Conservation (phyloP, 1,284 basidiomycete species). For the Pterulicium gracile region DNA sequence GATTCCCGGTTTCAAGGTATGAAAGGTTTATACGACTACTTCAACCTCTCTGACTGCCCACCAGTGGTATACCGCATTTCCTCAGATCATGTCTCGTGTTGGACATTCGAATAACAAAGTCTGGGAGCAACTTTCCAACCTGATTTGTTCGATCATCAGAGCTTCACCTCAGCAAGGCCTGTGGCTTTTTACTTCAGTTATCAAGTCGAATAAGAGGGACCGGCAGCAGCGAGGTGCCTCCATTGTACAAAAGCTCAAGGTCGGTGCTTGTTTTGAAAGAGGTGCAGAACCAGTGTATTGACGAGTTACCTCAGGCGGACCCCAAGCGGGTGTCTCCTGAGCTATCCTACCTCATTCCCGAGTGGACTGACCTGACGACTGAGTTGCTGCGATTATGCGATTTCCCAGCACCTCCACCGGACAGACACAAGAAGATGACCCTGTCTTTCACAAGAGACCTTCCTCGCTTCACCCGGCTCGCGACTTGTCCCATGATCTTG, state of each 20-base stretch:
- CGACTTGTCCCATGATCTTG: constrained; percentile 67
- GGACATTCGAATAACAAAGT: constrained; percentile 71
- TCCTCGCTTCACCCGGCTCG: constrained; percentile 44
- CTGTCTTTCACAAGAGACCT: constrained; percentile 61
- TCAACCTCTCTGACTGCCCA: constrained; percentile 3
- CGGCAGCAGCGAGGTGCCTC: constrained; percentile 52
- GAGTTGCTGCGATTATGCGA: constrained; percentile 65
- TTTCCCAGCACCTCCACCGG: constrained; percentile 28
- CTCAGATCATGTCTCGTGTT: constrained; percentile 94
- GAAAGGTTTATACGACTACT: constrained; percentile 6
- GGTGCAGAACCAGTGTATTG: constrained; percentile 28
- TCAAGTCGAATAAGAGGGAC: constrained; percentile 70
- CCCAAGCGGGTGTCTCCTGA: constrained; percentile 14
- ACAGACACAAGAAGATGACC: constrained; percentile 31
- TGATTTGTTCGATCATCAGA: constrained; percentile 69
- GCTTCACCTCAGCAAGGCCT: constrained; percentile 88
- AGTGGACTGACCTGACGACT: constrained; percentile 52
- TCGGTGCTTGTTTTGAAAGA: constrained; percentile 19
- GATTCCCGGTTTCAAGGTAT: constrained; percentile 70
- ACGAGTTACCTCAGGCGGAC: constrained; percentile 25
- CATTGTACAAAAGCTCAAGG: constrained; percentile 63
- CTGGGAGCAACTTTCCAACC: constrained; percentile 50
- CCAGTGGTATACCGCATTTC: constrained; percentile 94
- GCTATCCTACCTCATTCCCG: constrained; percentile 31
- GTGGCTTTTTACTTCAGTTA: constrained; percentile 88